Base-by-base conservation (phyloP, 1,284 basidiomycete genomes). In the Malassezia yamatoensis region DNA sequence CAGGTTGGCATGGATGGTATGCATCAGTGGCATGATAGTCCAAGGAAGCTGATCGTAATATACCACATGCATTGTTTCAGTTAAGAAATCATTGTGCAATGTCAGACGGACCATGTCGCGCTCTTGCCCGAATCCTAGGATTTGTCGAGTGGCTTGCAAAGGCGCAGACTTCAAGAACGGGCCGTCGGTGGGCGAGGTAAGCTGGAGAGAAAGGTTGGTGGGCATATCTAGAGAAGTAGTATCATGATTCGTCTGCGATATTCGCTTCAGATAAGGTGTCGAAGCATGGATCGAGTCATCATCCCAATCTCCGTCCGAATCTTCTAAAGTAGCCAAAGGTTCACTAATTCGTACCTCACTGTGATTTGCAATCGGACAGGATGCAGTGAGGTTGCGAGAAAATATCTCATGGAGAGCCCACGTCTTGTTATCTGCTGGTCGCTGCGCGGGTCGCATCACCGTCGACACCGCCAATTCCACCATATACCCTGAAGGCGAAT, bases 41-140 rank as follows among this genome's bases (percentile, higher is more conserved):
- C 90, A 94, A 3, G 93, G 93, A 80, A 94, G 84, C 1, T 86
- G 85, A 75, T 98, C 94, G 50, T 89, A 81, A 77, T 93, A 96
- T 8, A 85, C 76, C 0, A 85, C 80, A 32, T 80, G 76, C 33
- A 85, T 75, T 1, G 80, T 70, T 0, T 73, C 63, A 6, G 49
- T 41, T 0, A 53, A 21, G 6, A 80, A 67, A 50, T 83, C 80
- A 72, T 96, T 96, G 13, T 74, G 79, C 47, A 96, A 76, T 20
- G 80, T 79, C 7, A 93, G 76, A 34, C 81, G 80, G 15, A 98
- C 81, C 24, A 80, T 79, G 1, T 88, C 88, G 78, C 82, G 21
- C 82, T 85, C 71, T 71, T 93, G 91, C 49, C 83, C 84, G 9
- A 83, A 79, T 5, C 89, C 86, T 37, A 82, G 81, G 12, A 90